phyloP scores from a whole-genome alignment of 192 early-diverging fungal genomes.

The Coemansia sp. region DNA sequence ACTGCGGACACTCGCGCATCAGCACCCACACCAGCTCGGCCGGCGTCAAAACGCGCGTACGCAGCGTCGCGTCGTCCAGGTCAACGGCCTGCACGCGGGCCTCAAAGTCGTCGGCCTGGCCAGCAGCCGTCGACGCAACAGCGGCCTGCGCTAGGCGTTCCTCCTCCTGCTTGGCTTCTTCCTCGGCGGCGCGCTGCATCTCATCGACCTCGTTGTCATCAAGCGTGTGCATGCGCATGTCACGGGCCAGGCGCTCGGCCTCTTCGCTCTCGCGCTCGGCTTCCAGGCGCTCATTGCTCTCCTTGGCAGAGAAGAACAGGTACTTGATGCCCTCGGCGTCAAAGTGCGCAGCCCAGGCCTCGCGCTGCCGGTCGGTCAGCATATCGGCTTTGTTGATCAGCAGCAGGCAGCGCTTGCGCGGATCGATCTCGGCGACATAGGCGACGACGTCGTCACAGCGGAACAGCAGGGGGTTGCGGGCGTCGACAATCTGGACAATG shows the following conservation, averaged over 20 bases:
- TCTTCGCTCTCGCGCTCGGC: conserved; percentile 65
- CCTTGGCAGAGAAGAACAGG: conserved; percentile 91
- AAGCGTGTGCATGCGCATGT: conserved; percentile 29
- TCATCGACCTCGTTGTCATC: conserved; percentile 31
- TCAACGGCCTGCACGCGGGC: conserved; percentile 36
- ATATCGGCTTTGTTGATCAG: conserved; percentile 99
- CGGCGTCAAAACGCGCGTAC: conserved; percentile 62
- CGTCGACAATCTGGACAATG: conserved; percentile 99
- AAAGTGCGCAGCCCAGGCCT: conserved; percentile 90
- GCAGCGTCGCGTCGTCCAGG: conserved; percentile 38
- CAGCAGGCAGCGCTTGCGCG: conserved; percentile 81
- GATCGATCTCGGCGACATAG: conserved; percentile 90
- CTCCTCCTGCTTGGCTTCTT: conserved; percentile 9
- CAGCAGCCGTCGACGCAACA: conserved; percentile 5
- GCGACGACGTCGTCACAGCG: conserved; percentile 80
- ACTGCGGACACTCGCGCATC: conserved; percentile 55
- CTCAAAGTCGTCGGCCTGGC: conserved; percentile 33
- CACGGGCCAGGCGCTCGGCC: conserved; percentile 37
- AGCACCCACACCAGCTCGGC: conserved; percentile 70
- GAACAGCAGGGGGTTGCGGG: conserved; percentile 92
- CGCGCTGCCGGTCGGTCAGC: conserved; percentile 82
- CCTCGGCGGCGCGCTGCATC: conserved; percentile 5
- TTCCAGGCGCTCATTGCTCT: conserved; percentile 76
- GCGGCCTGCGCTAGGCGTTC: conserved; percentile 23
- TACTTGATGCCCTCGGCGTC: conserved; percentile 76